A percentile compares a stretch with the other conserved stretches of the same genome.
Evolutionary conservation across 2,329 filamentous ascomycete genomes (phyloP).

Genomic region (Aureobasidium subglaciale): DNA sequence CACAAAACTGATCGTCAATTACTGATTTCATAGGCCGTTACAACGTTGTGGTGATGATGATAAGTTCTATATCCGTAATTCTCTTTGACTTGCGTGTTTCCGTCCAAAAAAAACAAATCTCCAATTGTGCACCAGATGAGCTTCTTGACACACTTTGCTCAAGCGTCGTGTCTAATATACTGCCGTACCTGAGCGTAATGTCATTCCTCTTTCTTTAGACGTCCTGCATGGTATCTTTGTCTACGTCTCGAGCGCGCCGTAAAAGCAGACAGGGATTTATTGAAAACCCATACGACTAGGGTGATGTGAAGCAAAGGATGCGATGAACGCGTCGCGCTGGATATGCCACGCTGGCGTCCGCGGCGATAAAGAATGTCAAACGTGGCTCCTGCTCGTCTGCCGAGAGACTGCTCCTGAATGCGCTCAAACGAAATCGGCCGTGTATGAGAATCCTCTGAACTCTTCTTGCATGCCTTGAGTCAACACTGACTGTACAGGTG

Average conservation of each 20-base stretch:
- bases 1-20: neutral
- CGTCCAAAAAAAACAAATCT: constrained; percentile 7
- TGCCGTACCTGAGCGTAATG: neutral
- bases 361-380: too few relatives aligned
- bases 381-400: neutral
- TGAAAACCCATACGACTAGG: neutral
- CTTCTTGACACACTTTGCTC: neutral
- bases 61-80: neutral
- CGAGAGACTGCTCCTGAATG: neutral
- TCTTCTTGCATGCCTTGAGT: constrained; percentile 99
- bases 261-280: neutral
- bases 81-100: neutral
- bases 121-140: neutral
- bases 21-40: constrained; percentile 4
- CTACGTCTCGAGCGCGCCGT: neutral
- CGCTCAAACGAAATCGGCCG: constrained; percentile 71
- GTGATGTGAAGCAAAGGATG: neutral
- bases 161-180: constrained; percentile 3
- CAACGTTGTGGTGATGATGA: constrained; percentile 10
- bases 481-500: constrained; percentile 91
- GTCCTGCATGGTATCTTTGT: neutral
- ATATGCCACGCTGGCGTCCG: too few relatives aligned
- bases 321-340: too few relatives aligned
- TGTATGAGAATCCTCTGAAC: constrained; percentile 98
- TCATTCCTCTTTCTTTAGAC: neutral